Evolutionary conservation across 2,329 filamentous ascomycete genomes (phyloP), one percentile per base, ranked within the genome.

Genomic region (Rosellinia necatrix): DNA sequence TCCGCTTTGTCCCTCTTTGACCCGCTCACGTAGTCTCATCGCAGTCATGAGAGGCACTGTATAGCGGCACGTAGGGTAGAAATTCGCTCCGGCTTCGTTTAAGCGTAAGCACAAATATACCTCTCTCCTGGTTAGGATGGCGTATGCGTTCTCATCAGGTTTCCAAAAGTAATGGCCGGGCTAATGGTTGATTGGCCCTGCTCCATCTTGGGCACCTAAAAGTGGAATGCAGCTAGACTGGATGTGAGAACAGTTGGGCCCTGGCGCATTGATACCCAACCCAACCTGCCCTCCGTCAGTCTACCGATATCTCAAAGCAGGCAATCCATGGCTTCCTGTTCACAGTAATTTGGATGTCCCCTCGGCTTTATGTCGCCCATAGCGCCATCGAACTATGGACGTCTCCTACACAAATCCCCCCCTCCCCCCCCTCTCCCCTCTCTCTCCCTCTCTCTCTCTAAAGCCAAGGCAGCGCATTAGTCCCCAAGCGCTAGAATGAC

Each of bases 261-360:
- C 64, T 63, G 62, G 73, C 70, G 76, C 75, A 75, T 78, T 72
- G 73, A 69, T 77, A 75, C 76, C 76, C 75, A 75, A 78, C 71
- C 56, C 49, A 56, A 54, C 27, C 46, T 50, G 48, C 46, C 50
- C 46, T 32, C 41, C 48, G 40, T 25, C 37, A 42, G 29, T 40
- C 32, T 50, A 51, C 56, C 56, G 38, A 43, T 50, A 38, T 49
- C 38, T 52, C 30, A 35, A 57, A 53, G 51, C 46, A 43, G 32
- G 25, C 47, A 56, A 43, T 49, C 46, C 53, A 42, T 40, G 25
- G 27, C 44, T 51, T n/a, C 37, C 38, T n/a, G 29, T 53, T 52
- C 46, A 46, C 42, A 21, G 13, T 42, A 51, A 49, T 54, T 27
- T 43, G 50, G 51, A 35, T 29, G 27, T 13, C n/a, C 27, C 43